Conservation (phyloP, 2,329 filamentous ascomycete genomes). For the Penicillium sumatraense region DNA sequence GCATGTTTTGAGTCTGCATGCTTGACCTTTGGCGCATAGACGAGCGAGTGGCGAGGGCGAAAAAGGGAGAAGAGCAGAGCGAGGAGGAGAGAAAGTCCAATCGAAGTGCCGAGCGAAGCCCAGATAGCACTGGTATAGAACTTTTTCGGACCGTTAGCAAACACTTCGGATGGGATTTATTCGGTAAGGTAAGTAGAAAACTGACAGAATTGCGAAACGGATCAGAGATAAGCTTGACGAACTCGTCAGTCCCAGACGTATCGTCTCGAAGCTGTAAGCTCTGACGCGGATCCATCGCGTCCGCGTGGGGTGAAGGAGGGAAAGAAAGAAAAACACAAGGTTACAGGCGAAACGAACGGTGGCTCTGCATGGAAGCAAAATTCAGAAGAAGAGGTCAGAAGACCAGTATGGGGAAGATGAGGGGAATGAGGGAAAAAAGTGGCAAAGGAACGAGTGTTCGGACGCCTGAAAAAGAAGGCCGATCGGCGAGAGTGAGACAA, state of each 20-base stretch:
- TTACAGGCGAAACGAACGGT: slow-evolving; percentile 21
- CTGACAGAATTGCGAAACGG: slow-evolving; percentile 50
- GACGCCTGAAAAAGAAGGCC: slow-evolving; percentile 8
- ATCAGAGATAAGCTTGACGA: slow-evolving; percentile 50
- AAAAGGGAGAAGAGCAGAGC: slow-evolving; percentile 84
- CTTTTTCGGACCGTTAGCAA: slow-evolving; percentile 39
- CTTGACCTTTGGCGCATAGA: slow-evolving; percentile 93
- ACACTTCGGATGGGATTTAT: neutral
- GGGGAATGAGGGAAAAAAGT: slow-evolving; percentile 12
- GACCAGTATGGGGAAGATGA: slow-evolving; percentile 20
- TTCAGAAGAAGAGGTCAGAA: slow-evolving; percentile 16
- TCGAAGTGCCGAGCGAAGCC: slow-evolving; percentile 78
- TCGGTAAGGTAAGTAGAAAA: neutral
- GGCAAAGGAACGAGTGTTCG: slow-evolving; percentile 4
- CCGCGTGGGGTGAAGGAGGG: no score
- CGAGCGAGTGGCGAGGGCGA: slow-evolving; percentile 85
- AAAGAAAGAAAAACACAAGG: slow-evolving; percentile 5
- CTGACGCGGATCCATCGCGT: slow-evolving; percentile 32
- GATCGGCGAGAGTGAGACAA: slow-evolving; percentile 24
- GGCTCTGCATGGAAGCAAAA: slow-evolving; percentile 20
- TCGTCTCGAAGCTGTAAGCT: slow-evolving; percentile 31
- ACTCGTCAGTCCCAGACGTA: slow-evolving; percentile 38
- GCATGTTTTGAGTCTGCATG: slow-evolving; percentile 89
- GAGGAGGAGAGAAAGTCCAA: slow-evolving; percentile 74
- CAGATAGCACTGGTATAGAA: slow-evolving; percentile 68